phyloP scores from a whole-genome alignment of 169 alveolate genomes.

The Theileria parva region DNA sequence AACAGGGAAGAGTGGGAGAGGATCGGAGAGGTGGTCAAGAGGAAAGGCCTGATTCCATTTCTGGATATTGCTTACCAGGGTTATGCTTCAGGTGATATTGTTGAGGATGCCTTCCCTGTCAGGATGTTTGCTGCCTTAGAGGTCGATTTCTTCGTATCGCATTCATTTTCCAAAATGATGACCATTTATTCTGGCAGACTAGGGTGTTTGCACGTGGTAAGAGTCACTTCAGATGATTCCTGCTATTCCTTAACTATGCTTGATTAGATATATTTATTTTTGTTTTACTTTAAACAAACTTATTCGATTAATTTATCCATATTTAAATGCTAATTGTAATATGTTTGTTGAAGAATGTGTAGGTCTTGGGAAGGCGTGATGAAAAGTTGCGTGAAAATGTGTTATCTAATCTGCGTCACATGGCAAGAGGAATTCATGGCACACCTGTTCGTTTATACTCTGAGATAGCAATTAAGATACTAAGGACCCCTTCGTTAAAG shows the following conservation, averaged over 20 bases:
- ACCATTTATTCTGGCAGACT: slow-evolving; percentile 56
- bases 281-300: not conserved
- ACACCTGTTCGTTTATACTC: slow-evolving; percentile 54
- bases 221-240: not conserved
- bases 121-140: slow-evolving; percentile 37
- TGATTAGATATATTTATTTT: not conserved
- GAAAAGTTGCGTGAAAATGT: slow-evolving; percentile 10
- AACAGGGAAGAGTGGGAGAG: slow-evolving; percentile 43
- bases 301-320: not conserved
- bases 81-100: slow-evolving; percentile 43
- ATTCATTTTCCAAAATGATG: slow-evolving; percentile 68
- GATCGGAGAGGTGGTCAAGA: slow-evolving; percentile 31
- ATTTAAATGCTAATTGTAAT: not conserved
- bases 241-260: not conserved
- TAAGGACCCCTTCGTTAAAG: slow-evolving; percentile 19
- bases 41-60: slow-evolving; percentile 46
- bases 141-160: slow-evolving; percentile 60
- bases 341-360: not conserved
- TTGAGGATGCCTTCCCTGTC: slow-evolving; percentile 39
- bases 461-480: slow-evolving; percentile 34
- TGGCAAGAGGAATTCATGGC: slow-evolving; percentile 55
- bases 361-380: slow-evolving; percentile 40
- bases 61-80: slow-evolving; percentile 67
- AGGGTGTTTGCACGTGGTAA: slow-evolving; percentile 60
- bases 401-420: slow-evolving; percentile 17